These are phyloP conservation scores for Lentinus brumalis DNA, from an alignment of 768 basidiomycete species.

Conservation along the genomic window DNA sequence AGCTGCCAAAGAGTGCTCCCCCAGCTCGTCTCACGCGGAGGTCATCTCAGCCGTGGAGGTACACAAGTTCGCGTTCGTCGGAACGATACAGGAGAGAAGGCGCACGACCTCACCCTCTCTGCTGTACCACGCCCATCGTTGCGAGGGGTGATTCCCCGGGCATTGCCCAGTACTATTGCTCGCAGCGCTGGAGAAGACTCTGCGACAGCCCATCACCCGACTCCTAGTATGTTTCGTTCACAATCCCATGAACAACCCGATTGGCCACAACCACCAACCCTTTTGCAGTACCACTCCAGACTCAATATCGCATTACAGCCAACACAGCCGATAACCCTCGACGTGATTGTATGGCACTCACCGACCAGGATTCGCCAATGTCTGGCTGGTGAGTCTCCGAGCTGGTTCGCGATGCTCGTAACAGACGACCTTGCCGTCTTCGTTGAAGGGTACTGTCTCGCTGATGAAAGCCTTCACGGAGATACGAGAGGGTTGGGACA, in stretches of 20 bases:
- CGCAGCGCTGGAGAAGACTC: too few species aligned
- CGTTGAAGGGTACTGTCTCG: conserved; percentile 28
- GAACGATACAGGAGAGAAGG: too few species aligned
- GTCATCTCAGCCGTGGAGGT: too few species aligned
- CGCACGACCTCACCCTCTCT: too few species aligned
- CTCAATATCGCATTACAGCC: neutral
- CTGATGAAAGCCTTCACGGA: conserved; percentile 15
- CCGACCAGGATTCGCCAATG: conserved; percentile 37
- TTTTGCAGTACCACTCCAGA: neutral
- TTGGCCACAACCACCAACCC: neutral
- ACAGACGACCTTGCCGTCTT: conserved; percentile 38
- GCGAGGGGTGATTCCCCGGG: too few species aligned
- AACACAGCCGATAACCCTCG: neutral
- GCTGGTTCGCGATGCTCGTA: conserved; percentile 30
- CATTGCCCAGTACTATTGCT: too few species aligned
- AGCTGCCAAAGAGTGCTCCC: too few species aligned
- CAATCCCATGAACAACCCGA: neutral
- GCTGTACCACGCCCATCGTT: too few species aligned
- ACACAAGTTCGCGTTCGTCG: too few species aligned
- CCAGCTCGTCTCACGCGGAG: too few species aligned
- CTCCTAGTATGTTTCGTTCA: too few species aligned
- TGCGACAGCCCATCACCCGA: too few species aligned
- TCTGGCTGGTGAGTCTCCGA: conserved; percentile 31
- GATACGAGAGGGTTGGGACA: neutral
- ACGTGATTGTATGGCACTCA: conserved; percentile 24